phyloP scores from a whole-genome alignment of 1,284 basidiomycete species.

The Trichosporon ovoides region DNA sequence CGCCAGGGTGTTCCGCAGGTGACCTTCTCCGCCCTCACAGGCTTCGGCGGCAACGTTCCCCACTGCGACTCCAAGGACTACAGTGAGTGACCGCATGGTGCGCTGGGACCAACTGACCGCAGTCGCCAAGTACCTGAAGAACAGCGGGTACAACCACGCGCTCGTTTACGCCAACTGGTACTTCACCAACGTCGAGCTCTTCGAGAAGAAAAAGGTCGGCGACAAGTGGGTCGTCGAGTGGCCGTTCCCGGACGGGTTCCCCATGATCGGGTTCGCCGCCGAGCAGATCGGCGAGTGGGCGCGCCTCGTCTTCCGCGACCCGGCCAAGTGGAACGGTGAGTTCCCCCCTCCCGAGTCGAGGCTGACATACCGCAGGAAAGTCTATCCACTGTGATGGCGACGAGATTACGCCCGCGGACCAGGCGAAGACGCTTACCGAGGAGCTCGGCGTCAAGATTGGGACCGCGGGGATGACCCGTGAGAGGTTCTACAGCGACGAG shows the following conservation, averaged over 20 bases:
- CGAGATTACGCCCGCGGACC: slow-evolving; percentile 3
- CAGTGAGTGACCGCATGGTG: slow-evolving; percentile 5
- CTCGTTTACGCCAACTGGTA: slow-evolving; percentile 11
- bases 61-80: slow-evolving; percentile 16
- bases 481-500: slow-evolving; percentile 15
- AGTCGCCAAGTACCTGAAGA: slow-evolving; percentile 9
- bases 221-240: slow-evolving; percentile 8
- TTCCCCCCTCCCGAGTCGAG: too few species aligned
- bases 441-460: slow-evolving; percentile 12
- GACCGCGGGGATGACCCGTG: slow-evolving; percentile 5
- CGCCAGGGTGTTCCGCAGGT: not conserved
- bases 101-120: not conserved
- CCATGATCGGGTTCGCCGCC: slow-evolving; percentile 8
- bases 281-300: slow-evolving; percentile 23
- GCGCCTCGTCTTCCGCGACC: slow-evolving; percentile 6
- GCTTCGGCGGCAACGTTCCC: slow-evolving; percentile 11
- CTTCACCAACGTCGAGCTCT: slow-evolving; percentile 11
- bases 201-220: slow-evolving; percentile 6
- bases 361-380: not conserved
- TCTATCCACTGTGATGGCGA: slow-evolving; percentile 14
- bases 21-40: slow-evolving; percentile 14
- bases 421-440: slow-evolving; percentile 14
- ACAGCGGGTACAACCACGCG: slow-evolving; percentile 4
- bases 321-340: slow-evolving; percentile 17
- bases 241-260: slow-evolving; percentile 13